phyloP scores from a whole-genome alignment of 768 basidiomycete species.

The Collybiopsis confluens region DNA sequence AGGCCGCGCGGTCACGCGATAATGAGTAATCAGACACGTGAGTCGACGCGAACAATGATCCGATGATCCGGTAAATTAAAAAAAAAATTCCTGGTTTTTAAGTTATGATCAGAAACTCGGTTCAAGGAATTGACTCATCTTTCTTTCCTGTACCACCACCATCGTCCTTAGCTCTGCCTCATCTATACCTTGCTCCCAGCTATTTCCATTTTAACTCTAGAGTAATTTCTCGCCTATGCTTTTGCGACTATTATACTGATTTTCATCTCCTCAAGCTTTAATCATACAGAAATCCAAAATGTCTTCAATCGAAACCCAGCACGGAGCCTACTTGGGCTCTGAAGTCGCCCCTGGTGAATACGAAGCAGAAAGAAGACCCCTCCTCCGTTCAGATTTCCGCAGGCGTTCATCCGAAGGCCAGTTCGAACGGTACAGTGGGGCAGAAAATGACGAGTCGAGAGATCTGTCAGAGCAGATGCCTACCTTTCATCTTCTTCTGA shows the following conservation, averaged over 20 bases:
- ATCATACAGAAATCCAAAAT: background rate
- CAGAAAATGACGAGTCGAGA: background rate
- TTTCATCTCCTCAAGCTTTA: background rate
- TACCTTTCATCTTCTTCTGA: background rate
- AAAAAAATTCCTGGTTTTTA: too few species aligned
- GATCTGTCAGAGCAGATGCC: background rate
- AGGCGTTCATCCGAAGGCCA: background rate
- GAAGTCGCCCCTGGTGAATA: background rate
- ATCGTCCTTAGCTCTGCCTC: too few species aligned
- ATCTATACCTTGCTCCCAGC: too few species aligned
- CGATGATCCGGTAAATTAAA: too few species aligned
- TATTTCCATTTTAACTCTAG: too few species aligned
- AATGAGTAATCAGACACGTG: too few species aligned
- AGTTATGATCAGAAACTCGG: too few species aligned
- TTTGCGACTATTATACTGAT: background rate
- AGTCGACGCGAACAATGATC: too few species aligned
- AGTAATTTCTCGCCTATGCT: background rate
- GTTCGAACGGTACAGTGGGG: background rate
- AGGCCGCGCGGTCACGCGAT: too few species aligned
- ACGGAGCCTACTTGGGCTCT: background rate
- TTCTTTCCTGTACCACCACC: too few species aligned
- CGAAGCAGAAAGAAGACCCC: conserved; percentile 1
- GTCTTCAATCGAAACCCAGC: conserved; percentile 4
- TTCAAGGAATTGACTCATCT: too few species aligned
- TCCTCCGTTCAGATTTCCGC: background rate